These are phyloP conservation scores for Raphanus hybrid DNA, from an alignment of 441 rosid species.

Conservation along the genomic window DNA sequence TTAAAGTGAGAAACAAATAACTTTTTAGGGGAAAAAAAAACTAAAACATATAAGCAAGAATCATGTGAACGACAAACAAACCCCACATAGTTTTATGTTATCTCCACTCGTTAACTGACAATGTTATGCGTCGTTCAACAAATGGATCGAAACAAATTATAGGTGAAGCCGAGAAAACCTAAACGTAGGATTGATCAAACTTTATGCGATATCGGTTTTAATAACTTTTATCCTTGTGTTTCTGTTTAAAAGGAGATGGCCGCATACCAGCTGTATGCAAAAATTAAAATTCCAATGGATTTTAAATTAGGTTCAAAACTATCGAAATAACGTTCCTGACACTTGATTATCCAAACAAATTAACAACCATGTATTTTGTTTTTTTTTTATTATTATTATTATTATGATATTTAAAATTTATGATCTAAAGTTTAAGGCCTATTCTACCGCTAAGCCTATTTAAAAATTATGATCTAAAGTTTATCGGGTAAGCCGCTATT, in stretches of 20 bases:
- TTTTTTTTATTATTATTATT: too few species aligned
- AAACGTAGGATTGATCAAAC: neutral
- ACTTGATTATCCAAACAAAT: neutral
- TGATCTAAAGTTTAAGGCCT: neutral
- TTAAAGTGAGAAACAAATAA: too few species aligned
- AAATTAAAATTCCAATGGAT: too few species aligned
- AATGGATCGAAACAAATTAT: conserved; percentile 10
- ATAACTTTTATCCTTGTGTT: neutral
- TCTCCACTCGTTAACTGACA: conserved; percentile 28
- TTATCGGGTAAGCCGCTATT: too few species aligned
- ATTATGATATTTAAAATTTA: too few species aligned
- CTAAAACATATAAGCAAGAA: neutral
- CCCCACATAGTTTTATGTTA: conserved; percentile 30
- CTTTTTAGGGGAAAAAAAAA: neutral
- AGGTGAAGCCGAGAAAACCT: neutral
- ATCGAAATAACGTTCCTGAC: neutral
- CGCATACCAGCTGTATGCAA: neutral
- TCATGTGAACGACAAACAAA: conserved; percentile 39
- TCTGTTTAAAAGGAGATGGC: neutral
- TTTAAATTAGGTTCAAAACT: neutral
- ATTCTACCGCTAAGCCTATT: too few species aligned
- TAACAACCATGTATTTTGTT: neutral
- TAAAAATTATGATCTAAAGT: too few species aligned
- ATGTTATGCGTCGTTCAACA: conserved; percentile 19
- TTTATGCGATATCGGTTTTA: neutral